These are phyloP conservation scores for Orbilia oligospora DNA, from an alignment of 2,329 filamentous ascomycete species.

Conservation along the genomic window DNA sequence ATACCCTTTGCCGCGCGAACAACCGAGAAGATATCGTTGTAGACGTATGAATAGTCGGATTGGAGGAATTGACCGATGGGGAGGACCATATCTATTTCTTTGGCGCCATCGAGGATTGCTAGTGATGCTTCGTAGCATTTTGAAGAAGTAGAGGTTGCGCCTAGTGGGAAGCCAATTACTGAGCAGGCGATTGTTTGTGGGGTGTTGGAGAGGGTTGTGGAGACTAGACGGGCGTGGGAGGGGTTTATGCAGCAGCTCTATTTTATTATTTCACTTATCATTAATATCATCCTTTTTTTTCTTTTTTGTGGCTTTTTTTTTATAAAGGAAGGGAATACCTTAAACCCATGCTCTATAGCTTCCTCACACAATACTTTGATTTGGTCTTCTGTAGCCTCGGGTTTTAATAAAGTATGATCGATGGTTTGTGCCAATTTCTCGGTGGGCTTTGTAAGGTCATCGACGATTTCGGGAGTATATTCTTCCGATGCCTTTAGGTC, in stretches of 20 bases:
- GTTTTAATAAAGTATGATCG: constrained; percentile 63
- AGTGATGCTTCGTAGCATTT: constrained; percentile 64
- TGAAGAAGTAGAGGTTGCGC: constrained; percentile 60
- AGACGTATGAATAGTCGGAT: constrained; percentile 61
- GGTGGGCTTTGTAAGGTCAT: constrained; percentile 59
- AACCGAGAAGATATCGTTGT: constrained; percentile 62
- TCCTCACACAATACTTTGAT: constrained; percentile 63
- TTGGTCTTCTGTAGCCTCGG: constrained; percentile 62
- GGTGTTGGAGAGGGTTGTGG: constrained; percentile 29
- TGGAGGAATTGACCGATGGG: constrained; percentile 62
- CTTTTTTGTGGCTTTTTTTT: not conserved
- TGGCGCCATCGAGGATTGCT: constrained; percentile 63
- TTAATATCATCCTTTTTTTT: not conserved
- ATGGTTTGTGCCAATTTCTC: constrained; percentile 59
- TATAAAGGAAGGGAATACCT: constrained; percentile 51
- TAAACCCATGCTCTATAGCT: constrained; percentile 62
- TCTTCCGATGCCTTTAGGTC: not conserved
- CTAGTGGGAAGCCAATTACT: constrained; percentile 64
- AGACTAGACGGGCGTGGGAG: constrained; percentile 57
- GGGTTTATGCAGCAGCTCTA: constrained; percentile 64
- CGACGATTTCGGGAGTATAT: constrained; percentile 49
- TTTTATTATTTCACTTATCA: not conserved
- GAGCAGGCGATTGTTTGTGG: constrained; percentile 53
- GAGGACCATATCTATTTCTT: constrained; percentile 64
- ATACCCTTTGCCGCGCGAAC: constrained; percentile 59